Base-by-base conservation (phyloP, 192 early-diverging fungal genomes). In the Rhizophagus prolifer region DNA sequence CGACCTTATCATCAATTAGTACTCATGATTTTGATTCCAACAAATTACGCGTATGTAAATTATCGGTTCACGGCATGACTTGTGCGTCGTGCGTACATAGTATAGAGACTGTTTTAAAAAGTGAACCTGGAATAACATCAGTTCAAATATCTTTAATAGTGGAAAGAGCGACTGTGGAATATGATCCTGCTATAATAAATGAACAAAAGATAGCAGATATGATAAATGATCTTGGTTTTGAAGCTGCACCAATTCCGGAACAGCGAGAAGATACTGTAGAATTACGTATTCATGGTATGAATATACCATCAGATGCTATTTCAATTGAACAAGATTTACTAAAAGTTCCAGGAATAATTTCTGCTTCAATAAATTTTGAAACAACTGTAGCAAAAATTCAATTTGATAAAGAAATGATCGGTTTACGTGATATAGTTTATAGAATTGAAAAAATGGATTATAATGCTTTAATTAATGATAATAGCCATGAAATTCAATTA, bases 271-370 rank as follows among this genome's bases (percentile, higher is more conserved):
- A 88, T 28, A 82, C 79, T 2, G 84, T 91, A 3, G 86, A 88
- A 70, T 86, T 99, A 23, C 87, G 91, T 63, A 89, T 99, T n/a
- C 94, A 91, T 72, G 96, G 95, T 23, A 97, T 99, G 96, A 94
- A 93, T 9, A 94, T 94, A 67, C 91, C 90, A 19, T 91, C 89
- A 64, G 95, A 95, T 77, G 92, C 92, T 50, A 87, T 86, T 9
- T 85, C 88, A n/a, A 91, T 99, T 65, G 95, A 97, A 78, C 89
- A 91, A 4, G 85, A 84, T 13, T 79, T 94, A 2, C 62, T 64
- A 8, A 86, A 86, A 23, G 71, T 90, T 74, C 78, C 79, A 1
- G 92, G 90, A 4, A 86, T 97, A 23, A 66, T 82, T 30, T 85
- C 83, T 19, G 91, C 86, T 38, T 79, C 88, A 2, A 94, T 99